Conservation (phyloP, 2,329 filamentous ascomycete species). For the Akanthomyces uredinophilus region DNA sequence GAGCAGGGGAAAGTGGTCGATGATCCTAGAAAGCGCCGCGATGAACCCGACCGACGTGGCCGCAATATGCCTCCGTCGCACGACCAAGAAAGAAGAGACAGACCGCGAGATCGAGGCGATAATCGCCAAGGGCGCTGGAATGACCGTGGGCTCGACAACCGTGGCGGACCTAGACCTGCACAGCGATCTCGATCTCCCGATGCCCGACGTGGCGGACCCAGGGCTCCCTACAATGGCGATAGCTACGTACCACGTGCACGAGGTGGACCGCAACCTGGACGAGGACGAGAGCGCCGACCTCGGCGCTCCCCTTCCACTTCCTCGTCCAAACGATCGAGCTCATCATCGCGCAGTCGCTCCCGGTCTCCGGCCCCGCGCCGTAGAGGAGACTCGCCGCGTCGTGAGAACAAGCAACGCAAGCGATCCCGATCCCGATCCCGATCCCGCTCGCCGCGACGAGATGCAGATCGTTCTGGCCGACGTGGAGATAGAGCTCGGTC, state of each 20-base stretch:
- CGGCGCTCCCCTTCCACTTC: slow-evolving; percentile 31
- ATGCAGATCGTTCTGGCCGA: slow-evolving; percentile 24
- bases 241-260: slow-evolving; percentile 49
- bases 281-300: slow-evolving; percentile 30
- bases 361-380: slow-evolving; percentile 30
- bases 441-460: slow-evolving; percentile 21
- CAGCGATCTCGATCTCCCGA: slow-evolving; percentile 46
- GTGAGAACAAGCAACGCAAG: slow-evolving; percentile 31
- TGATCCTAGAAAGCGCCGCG: slow-evolving; percentile 64
- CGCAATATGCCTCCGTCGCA: slow-evolving; percentile 61
- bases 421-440: slow-evolving; percentile 37
- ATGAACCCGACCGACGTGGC: slow-evolving; percentile 67
- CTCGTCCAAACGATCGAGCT: slow-evolving; percentile 27
- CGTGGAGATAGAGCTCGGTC: slow-evolving; percentile 27
- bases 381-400: slow-evolving; percentile 29
- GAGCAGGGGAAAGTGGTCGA: slow-evolving; percentile 79
- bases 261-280: slow-evolving; percentile 34
- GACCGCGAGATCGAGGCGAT: slow-evolving; percentile 47
- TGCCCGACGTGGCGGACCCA: slow-evolving; percentile 37
- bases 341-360: slow-evolving; percentile 27
- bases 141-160: slow-evolving; percentile 43
- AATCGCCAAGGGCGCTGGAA: slow-evolving; percentile 50
- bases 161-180: slow-evolving; percentile 39
- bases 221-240: slow-evolving; percentile 44
- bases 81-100: slow-evolving; percentile 56